A percentile compares a stretch with the other conserved stretches of the same genome.
Evolutionary conservation across 164 flowering plant genomes (phyloP).

Genomic region (Stephania yunnanensis): DNA sequence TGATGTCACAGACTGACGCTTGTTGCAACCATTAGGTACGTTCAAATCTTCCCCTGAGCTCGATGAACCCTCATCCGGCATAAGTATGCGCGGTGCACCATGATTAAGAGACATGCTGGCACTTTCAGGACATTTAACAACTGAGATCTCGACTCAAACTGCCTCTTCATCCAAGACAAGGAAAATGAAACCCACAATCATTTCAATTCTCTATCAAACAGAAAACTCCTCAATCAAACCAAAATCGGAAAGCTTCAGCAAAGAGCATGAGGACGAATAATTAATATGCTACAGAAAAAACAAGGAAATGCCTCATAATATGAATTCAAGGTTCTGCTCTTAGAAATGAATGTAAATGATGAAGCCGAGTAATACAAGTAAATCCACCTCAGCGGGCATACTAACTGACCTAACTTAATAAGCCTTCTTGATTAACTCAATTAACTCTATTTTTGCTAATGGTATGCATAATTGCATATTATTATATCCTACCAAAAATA

Average conservation of each 20-base stretch:
- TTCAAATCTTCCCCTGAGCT: constrained; percentile 64
- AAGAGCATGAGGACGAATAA: background rate
- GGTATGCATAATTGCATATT: background rate
- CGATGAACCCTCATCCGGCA: constrained; percentile 59
- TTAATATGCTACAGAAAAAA: background rate
- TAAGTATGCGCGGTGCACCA: constrained; percentile 25
- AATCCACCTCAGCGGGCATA: background rate
- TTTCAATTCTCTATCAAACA: background rate
- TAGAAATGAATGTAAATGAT: background rate
- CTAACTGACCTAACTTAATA: too few species aligned
- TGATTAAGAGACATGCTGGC: constrained; percentile 42
- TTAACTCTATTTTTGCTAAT: background rate
- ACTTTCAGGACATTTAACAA: constrained; percentile 22
- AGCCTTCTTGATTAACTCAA: background rate
- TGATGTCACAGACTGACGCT: constrained; percentile 38
- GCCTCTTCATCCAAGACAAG: constrained; percentile 19
- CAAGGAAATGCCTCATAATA: background rate
- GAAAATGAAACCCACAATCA: constrained; percentile 2
- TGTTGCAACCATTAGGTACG: constrained; percentile 55
- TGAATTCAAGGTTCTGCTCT: background rate
- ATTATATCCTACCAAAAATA: background rate
- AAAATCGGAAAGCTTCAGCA: background rate
- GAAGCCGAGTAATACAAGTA: background rate
- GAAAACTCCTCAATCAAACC: background rate
- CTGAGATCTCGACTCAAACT: constrained; percentile 16